Conservation (phyloP, 2,329 filamentous ascomycete genomes). For the Pseudogymnoascus sp. region DNA sequence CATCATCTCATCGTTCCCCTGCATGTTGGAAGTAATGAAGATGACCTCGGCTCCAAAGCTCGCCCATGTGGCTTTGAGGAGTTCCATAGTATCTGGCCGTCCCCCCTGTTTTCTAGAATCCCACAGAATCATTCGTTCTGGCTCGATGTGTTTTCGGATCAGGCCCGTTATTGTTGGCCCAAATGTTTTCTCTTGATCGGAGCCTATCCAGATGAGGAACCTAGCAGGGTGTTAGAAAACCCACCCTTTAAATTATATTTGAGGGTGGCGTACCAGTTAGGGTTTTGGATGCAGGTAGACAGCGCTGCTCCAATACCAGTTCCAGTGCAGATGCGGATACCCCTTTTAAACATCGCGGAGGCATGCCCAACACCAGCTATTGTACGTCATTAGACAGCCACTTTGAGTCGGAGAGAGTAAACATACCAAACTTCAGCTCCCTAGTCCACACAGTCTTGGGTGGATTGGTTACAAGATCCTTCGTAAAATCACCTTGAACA, state of each 20-base stretch:
- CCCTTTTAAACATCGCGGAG: conserved; percentile 36
- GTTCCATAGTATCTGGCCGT: conserved; percentile 31
- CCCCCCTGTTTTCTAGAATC: conserved; percentile 36
- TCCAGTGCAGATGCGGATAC: conserved; percentile 35
- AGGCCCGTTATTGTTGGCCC: conserved; percentile 33
- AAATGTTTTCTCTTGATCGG: conserved; percentile 35
- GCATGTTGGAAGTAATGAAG: conserved; percentile 36
- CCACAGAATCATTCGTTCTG: conserved; percentile 36
- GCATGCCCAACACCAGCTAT: conserved; percentile 35
- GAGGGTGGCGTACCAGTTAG: conserved; percentile 27
- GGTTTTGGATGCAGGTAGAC: conserved; percentile 35
- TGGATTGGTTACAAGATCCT: conserved; percentile 32
- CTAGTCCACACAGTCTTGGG: conserved; percentile 34
- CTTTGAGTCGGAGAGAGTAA: not conserved
- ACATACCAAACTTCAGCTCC: conserved; percentile 34
- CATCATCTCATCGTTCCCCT: conserved; percentile 38
- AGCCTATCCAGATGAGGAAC: conserved; percentile 38
- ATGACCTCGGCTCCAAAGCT: conserved; percentile 36
- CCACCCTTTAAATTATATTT: not conserved
- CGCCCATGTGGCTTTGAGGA: conserved; percentile 33
- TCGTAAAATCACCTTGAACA: conserved; percentile 36
- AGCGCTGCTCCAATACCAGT: conserved; percentile 35
- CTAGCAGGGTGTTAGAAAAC: conserved; percentile 18
- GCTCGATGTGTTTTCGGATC: conserved; percentile 33
- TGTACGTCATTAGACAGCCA: conserved; percentile 15